These are phyloP conservation scores for Hyaloscypha bicolor DNA, from an alignment of 495 filamentous ascomycete genomes.

Conservation along the genomic window DNA sequence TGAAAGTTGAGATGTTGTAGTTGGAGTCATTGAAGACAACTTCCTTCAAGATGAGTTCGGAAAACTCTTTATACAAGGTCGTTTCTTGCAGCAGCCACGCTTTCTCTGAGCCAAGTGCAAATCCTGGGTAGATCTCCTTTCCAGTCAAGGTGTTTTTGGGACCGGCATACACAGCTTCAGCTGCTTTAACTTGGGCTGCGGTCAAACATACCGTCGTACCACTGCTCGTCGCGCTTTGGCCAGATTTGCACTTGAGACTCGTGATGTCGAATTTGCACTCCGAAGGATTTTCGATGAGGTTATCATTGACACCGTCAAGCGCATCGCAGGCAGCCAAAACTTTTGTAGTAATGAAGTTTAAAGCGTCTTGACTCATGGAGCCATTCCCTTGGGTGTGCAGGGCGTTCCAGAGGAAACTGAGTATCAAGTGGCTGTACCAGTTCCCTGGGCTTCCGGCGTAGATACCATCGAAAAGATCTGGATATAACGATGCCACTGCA, in stretches of 20 bases:
- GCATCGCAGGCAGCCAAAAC: constrained; percentile 42
- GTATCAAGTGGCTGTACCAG: constrained; percentile 45
- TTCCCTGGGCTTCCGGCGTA: constrained; percentile 45
- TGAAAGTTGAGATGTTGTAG: constrained; percentile 43
- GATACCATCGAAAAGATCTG: constrained; percentile 46
- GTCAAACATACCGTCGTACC: constrained; percentile 36
- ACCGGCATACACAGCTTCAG: constrained; percentile 37
- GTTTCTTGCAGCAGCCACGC: constrained; percentile 40
- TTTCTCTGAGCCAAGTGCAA: constrained; percentile 38
- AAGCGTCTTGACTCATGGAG: constrained; percentile 35
- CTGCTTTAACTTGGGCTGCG: constrained; percentile 33
- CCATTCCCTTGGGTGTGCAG: constrained; percentile 20
- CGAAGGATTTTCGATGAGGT: constrained; percentile 44
- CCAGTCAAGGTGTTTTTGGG: constrained; percentile 29
- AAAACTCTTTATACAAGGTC: constrained; percentile 36
- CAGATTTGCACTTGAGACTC: constrained; percentile 34
- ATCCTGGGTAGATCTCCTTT: constrained; percentile 41
- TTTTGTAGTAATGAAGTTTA: constrained; percentile 39
- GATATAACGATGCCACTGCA: constrained; percentile 45
- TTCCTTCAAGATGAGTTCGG: constrained; percentile 51
- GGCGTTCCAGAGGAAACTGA: constrained; percentile 47
- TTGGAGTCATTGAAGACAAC: constrained; percentile 50
- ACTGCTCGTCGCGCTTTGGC: background rate
- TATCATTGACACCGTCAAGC: constrained; percentile 43
- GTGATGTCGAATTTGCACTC: constrained; percentile 42